Evolutionary conservation across 495 filamentous ascomycete genomes (phyloP).

Genomic region (Aeminium ludgeri): DNA sequence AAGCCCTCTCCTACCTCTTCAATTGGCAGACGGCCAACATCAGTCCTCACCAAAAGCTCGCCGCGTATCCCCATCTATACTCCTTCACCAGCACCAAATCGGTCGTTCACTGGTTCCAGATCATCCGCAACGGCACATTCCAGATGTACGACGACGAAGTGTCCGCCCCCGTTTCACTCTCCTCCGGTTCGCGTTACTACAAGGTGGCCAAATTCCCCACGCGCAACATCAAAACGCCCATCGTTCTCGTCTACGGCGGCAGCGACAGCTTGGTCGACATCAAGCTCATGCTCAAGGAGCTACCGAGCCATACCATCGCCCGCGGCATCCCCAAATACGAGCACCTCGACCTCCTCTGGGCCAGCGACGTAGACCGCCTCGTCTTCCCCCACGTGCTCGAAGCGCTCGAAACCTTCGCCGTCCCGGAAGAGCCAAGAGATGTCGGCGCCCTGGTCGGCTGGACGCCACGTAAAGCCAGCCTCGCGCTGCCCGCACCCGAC

Average conservation of each 20-base stretch:
- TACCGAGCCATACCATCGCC: slow-evolving; percentile 67
- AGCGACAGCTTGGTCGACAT: slow-evolving; percentile 94
- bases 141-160: slow-evolving; percentile 98
- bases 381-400: slow-evolving; percentile 85
- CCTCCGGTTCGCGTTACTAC: slow-evolving; percentile 43
- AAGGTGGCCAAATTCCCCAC: slow-evolving; percentile 95
- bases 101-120: slow-evolving; percentile 98
- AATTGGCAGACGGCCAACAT: slow-evolving; percentile 84
- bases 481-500: not conserved
- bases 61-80: slow-evolving; percentile 91
- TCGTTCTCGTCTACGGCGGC: slow-evolving; percentile 83
- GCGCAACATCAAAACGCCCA: slow-evolving; percentile 87
- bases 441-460: too few relatives aligned
- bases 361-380: slow-evolving; percentile 46
- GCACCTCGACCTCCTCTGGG: slow-evolving; percentile 95
- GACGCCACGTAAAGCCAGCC: not conserved
- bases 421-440: not conserved
- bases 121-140: slow-evolving; percentile 85
- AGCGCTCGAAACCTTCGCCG: slow-evolving; percentile 44
- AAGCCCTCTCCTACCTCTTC: slow-evolving; percentile 65
- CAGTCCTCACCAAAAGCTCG: slow-evolving; percentile 71
- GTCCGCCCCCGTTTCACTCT: slow-evolving; percentile 41
- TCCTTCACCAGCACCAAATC: slow-evolving; percentile 92
- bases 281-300: slow-evolving; percentile 69
- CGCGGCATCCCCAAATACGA: slow-evolving; percentile 81